Conservation (phyloP, 2,329 filamentous ascomycete species). For the Cladobotryum protrusum region DNA sequence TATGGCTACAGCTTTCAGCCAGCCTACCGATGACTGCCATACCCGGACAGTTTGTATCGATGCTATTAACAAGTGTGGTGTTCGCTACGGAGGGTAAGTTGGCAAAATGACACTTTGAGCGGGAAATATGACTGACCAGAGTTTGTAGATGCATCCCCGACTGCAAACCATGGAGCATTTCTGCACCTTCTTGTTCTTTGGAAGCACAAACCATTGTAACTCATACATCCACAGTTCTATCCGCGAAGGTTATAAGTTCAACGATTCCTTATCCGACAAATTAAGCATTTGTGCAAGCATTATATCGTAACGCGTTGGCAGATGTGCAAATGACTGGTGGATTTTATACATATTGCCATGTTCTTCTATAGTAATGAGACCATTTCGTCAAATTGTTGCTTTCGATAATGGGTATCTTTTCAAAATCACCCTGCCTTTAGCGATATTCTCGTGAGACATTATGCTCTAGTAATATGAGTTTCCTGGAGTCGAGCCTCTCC, state of each 20-base stretch:
- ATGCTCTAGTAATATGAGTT: conserved; percentile 33
- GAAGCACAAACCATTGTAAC: neutral
- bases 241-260: neutral
- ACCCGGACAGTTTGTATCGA: conserved; percentile 21
- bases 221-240: neutral
- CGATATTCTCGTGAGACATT: too few species aligned
- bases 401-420: neutral
- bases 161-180: conserved; percentile 16
- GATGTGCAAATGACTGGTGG: too few species aligned
- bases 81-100: conserved; percentile 19
- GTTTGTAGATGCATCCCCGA: conserved; percentile 18
- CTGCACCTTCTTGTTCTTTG: conserved; percentile 15
- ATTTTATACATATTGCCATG: too few species aligned
- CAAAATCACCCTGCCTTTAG: too few species aligned
- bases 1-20: neutral
- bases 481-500: conserved; percentile 22
- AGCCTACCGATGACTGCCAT: conserved; percentile 16
- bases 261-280: neutral
- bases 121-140: neutral
- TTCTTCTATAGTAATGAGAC: too few species aligned
- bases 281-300: too few species aligned
- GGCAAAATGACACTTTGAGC: too few species aligned
- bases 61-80: conserved; percentile 19
- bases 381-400: too few species aligned
- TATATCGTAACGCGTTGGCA: too few species aligned